Base-by-base conservation (phyloP, 1,284 basidiomycete species). In the Fomes fomentarius region DNA sequence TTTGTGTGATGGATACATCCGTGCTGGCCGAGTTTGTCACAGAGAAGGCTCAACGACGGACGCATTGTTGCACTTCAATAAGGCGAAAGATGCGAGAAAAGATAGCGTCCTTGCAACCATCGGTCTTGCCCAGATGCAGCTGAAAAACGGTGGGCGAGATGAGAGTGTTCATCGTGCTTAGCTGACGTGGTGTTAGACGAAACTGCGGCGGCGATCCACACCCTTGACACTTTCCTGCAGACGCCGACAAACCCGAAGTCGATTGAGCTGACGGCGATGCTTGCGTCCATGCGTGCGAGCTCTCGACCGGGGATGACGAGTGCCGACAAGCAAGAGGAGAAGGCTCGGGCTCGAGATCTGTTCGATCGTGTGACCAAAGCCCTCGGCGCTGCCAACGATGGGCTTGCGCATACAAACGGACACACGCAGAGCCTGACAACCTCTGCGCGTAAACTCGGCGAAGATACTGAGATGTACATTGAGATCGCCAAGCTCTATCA, bases 401-500 rank as follows among this genome's bases (percentile, higher is more conserved):
- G 69, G 19, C 71, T 78, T 15, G 43, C 67, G 21, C 26, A 78
- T 74, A 56, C 77, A 71, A 52, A 71, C 43, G 60, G 69, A 8
- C 49, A 58, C 34, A 19, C 56, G 42, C 45, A 65, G 31, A 47
- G 58, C 35, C 60, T 70, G 12, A 70, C 70, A 50, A 70, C 76
- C 38, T 67, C 75, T 1, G 74, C 84, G 4, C 79, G 83, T 15
- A 80, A 79, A 31, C 78, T 94, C 42, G 77, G 79, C 0, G 83
- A 87, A 12, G 95, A 98, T 65, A 74, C 88, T 42, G 91, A 95
- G 52, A 84, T 96, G 77, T 89, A 93, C 62, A 74, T 89, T 30
- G 94, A 97, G 69, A 87, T 97, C 54, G 93, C 92, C 5, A 83
- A 86, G 51, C 70, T 97, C 46, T 96, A 93, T 89, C 90, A 92